phyloP scores from a whole-genome alignment of 805 yeast species.

The Scheffersomyces amazonensis region DNA sequence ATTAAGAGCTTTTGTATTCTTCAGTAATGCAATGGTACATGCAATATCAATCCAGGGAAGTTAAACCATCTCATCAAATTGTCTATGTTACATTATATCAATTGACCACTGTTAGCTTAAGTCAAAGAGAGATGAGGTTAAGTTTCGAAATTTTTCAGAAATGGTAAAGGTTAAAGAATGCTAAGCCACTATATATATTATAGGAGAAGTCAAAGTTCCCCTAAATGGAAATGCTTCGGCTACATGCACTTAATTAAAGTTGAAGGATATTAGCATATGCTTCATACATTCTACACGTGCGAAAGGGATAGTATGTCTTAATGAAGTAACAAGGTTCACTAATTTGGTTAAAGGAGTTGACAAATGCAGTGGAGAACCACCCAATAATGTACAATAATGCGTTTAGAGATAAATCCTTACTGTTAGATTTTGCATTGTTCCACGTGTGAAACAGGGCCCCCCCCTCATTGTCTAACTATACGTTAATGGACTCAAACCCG shows the following conservation, averaged over 20 bases:
- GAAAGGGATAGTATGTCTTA: not conserved
- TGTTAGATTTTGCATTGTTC: not conserved
- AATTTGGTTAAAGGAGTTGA: not conserved
- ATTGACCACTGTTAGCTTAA: too few species aligned
- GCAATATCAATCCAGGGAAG: not conserved
- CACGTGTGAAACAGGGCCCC: not conserved
- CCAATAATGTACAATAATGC: not conserved
- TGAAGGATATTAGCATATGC: not conserved
- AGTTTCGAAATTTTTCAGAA: not conserved
- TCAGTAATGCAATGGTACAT: not conserved
- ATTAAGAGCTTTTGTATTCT: too few species aligned
- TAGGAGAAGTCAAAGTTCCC: not conserved
- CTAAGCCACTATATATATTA: not conserved
- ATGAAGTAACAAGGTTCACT: conserved; percentile 1
- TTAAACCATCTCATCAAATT: not conserved
- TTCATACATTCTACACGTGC: not conserved
- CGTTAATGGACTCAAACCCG: not conserved
- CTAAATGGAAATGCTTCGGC: not conserved
- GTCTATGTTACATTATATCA: not conserved
- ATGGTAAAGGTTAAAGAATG: not conserved
- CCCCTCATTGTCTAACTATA: not conserved
- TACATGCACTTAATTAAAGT: not conserved
- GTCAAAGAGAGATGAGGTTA: too few species aligned
- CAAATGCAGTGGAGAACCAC: not conserved
- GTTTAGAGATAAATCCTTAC: not conserved